Percentiles rank a stretch among this genome's conserved stretches.
Evolutionary conservation across 192 early-diverging fungal species (phyloP).

Genomic region (Geranomyces variabilis): DNA sequence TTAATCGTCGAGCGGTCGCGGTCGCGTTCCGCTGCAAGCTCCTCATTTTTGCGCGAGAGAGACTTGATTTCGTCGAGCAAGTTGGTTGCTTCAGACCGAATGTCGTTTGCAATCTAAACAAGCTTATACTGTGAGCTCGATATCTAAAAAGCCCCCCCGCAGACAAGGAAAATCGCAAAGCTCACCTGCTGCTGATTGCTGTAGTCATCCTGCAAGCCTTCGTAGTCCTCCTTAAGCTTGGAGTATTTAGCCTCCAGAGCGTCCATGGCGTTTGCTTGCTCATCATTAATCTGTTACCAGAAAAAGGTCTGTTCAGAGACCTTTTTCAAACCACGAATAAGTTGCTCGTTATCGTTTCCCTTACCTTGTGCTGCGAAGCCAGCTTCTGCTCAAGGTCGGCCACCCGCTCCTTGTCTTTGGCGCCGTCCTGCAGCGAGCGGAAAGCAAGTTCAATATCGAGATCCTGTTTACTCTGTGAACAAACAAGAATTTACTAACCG

Average conservation of each 20-base stretch:
- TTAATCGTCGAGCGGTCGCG: conserved; percentile 48
- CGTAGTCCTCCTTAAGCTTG: conserved; percentile 63
- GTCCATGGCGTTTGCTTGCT: conserved; percentile 26
- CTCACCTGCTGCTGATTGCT: conserved; percentile 71
- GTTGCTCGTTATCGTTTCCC: conserved; percentile 37
- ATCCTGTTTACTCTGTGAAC: neutral
- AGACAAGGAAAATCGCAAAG: neutral
- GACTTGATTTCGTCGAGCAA: conserved; percentile 71
- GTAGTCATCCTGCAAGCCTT: conserved; percentile 73
- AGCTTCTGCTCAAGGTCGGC: conserved; percentile 32
- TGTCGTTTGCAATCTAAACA: conserved; percentile 69
- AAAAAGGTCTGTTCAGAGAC: neutral
- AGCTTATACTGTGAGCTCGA: too few relatives aligned
- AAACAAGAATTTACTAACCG: conserved; percentile 1
- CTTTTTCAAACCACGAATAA: neutral
- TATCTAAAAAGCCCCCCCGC: neutral
- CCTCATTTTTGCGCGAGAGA: conserved; percentile 65
- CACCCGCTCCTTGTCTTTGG: conserved; percentile 22
- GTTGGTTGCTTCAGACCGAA: conserved; percentile 69
- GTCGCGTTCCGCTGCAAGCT: conserved; percentile 58
- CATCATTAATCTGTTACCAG: conserved; percentile 33
- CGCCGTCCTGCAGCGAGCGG: conserved; percentile 4
- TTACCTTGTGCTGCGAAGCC: conserved; percentile 24
- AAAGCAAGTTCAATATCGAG: conserved; percentile 4
- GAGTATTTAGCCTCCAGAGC: conserved; percentile 41